Conservation (phyloP, 768 basidiomycete species). For the Rhizopogon sp. region DNA sequence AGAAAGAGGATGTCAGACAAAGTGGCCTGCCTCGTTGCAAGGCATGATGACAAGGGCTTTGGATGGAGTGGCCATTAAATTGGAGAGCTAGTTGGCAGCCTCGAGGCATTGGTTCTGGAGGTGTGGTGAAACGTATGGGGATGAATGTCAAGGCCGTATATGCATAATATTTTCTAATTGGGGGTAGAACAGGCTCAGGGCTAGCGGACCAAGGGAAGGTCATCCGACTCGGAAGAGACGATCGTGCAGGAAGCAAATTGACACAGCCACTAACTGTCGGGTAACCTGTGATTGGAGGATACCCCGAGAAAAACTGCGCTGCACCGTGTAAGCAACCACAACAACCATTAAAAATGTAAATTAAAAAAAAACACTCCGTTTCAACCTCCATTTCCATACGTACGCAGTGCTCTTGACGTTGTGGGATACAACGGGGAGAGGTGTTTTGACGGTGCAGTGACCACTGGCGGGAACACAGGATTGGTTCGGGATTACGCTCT, state of each 20-base stretch:
- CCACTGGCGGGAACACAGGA: background rate
- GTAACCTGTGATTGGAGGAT: slow-evolving; percentile 6
- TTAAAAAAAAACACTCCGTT: too few relatives aligned
- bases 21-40: slow-evolving; percentile 4
- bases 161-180: background rate
- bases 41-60: background rate
- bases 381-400: too few relatives aligned
- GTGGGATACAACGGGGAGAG: background rate
- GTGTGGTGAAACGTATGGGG: background rate
- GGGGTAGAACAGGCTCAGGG: background rate
- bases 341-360: too few relatives aligned
- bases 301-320: background rate
- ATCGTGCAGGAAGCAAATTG: background rate
- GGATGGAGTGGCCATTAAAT: background rate
- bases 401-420: background rate
- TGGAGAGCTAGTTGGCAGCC: background rate
- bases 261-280: slow-evolving; percentile 3
- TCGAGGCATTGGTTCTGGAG: background rate
- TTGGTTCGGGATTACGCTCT: background rate
- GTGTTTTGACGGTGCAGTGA: background rate
- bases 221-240: background rate
- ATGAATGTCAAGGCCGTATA: background rate
- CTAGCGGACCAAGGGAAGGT: background rate
- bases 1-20: slow-evolving; percentile 3
- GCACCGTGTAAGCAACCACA: too few relatives aligned